Conservation (phyloP, 2,329 filamentous ascomycete species). For the Epichloe festucae region DNA sequence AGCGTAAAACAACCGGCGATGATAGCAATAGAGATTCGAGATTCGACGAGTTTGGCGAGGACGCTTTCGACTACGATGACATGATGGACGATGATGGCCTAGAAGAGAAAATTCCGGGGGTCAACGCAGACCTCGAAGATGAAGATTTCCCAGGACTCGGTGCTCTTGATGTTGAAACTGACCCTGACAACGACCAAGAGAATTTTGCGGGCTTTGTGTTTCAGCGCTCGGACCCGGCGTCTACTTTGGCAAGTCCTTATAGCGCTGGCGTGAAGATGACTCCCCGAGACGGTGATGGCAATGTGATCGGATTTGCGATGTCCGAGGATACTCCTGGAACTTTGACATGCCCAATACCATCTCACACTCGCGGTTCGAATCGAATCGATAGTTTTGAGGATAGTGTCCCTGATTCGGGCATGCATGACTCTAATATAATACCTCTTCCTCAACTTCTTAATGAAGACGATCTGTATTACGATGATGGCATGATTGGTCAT, state of each 20-base stretch:
- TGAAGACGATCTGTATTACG: conserved; percentile 58
- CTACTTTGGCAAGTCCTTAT: conserved; percentile 36
- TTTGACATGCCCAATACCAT: conserved; percentile 5
- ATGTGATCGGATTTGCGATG: conserved; percentile 43
- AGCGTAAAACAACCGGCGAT: conserved; percentile 35
- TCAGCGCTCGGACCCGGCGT: conserved; percentile 39
- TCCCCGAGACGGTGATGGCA: conserved; percentile 41
- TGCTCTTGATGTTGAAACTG: conserved; percentile 17
- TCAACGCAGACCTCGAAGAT: conserved; percentile 22
- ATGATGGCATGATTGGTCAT: conserved; percentile 45
- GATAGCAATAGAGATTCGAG: conserved; percentile 35
- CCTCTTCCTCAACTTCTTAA: conserved; percentile 5
- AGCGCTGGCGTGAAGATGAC: conserved; percentile 35
- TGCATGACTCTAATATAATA: conserved; percentile 19
- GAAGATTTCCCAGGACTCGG: background rate
- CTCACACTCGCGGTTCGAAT: background rate
- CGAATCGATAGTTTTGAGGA: conserved; percentile 5
- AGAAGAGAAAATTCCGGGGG: conserved; percentile 51
- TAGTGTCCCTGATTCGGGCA: conserved; percentile 27
- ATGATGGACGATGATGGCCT: conserved; percentile 53
- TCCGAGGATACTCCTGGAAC: conserved; percentile 30
- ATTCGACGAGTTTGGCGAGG: conserved; percentile 50
- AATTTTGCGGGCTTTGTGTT: conserved; percentile 50
- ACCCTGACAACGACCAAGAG: conserved; percentile 44
- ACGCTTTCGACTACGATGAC: conserved; percentile 46